Percentiles rank a stretch among this genome's conserved stretches.
Conservation (phyloP, 2,329 filamentous ascomycete species). For the Scortechinia acanthostroma region DNA sequence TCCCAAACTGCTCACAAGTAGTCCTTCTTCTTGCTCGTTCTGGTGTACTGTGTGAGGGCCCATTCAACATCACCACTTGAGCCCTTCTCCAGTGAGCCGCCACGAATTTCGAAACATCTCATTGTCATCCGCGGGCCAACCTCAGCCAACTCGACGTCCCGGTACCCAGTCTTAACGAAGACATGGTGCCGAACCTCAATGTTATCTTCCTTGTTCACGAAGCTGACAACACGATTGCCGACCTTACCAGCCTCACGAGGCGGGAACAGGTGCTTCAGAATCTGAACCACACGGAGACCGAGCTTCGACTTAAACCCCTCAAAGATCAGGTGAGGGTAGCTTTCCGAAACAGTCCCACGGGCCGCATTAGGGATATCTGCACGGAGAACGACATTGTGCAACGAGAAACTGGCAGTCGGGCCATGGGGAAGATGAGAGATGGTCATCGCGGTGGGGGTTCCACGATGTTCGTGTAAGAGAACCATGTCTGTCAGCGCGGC, state of each 20-base stretch:
- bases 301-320: constrained; percentile 81
- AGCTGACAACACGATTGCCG: constrained; percentile 83
- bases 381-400: constrained; percentile 87
- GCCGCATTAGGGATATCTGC: constrained; percentile 86
- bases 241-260: constrained; percentile 77
- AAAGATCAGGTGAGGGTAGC: constrained; percentile 90
- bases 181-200: constrained; percentile 92
- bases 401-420: constrained; percentile 77
- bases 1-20: constrained; percentile 65
- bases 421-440: constrained; percentile 43
- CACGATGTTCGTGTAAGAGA: constrained; percentile 84
- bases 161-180: constrained; percentile 85
- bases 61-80: constrained; percentile 86
- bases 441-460: constrained; percentile 69
- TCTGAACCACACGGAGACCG: constrained; percentile 77
- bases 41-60: constrained; percentile 90
- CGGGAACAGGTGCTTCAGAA: constrained; percentile 89
- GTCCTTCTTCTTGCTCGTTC: constrained; percentile 90
- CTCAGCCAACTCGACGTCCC: constrained; percentile 81
- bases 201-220: constrained; percentile 87
- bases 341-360: constrained; percentile 81
- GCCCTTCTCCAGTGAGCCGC: constrained; percentile 85
- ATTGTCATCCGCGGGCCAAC: constrained; percentile 96
- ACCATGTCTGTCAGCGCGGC: constrained; percentile 79
- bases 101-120: constrained; percentile 85